Percentiles rank a stretch among this genome's conserved stretches.
These are phyloP conservation scores for Penicillium desertorum DNA, from an alignment of 495 filamentous ascomycete species.

Conservation along the genomic window DNA sequence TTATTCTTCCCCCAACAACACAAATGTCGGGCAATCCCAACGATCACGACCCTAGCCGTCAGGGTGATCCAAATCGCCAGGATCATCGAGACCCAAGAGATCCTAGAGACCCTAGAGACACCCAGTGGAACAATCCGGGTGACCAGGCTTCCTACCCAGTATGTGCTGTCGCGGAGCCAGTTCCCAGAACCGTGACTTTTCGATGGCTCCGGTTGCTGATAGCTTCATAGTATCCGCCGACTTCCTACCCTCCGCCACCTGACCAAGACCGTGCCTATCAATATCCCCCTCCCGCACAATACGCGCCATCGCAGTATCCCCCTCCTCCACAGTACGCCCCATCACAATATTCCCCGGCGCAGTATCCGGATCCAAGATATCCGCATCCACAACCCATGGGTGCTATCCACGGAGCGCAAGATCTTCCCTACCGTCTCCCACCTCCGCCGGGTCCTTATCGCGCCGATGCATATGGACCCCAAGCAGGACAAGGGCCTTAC, in stretches of 20 bases:
- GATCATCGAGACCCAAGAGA: conserved; percentile 6
- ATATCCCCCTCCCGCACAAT: conserved; percentile 41
- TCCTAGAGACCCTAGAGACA: not conserved
- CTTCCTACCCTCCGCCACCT: conserved; percentile 30
- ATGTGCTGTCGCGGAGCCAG: conserved; percentile 20
- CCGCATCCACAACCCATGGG: conserved; percentile 44
- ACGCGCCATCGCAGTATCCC: conserved; percentile 29
- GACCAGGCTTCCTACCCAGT: conserved; percentile 48
- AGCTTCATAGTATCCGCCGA: conserved; percentile 35
- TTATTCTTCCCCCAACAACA: conserved; percentile 20
- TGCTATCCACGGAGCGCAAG: conserved; percentile 40
- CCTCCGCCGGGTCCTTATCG: conserved; percentile 47
- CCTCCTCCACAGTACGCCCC: conserved; percentile 28
- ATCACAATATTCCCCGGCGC: conserved; percentile 17
- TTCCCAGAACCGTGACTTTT: not conserved
- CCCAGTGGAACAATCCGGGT: conserved; percentile 49
- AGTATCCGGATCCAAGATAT: conserved; percentile 30
- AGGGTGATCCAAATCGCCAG: conserved; percentile 24
- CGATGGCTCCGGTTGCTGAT: not conserved
- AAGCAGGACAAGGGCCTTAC: conserved; percentile 52
- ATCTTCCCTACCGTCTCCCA: conserved; percentile 42
- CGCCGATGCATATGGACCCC: conserved; percentile 48
- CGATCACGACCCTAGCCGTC: conserved; percentile 29
- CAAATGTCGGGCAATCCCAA: conserved; percentile 53
- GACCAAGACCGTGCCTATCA: conserved; percentile 41